These are phyloP conservation scores for Phoma herbarum DNA, from an alignment of 2,329 filamentous ascomycete species.

Conservation along the genomic window DNA sequence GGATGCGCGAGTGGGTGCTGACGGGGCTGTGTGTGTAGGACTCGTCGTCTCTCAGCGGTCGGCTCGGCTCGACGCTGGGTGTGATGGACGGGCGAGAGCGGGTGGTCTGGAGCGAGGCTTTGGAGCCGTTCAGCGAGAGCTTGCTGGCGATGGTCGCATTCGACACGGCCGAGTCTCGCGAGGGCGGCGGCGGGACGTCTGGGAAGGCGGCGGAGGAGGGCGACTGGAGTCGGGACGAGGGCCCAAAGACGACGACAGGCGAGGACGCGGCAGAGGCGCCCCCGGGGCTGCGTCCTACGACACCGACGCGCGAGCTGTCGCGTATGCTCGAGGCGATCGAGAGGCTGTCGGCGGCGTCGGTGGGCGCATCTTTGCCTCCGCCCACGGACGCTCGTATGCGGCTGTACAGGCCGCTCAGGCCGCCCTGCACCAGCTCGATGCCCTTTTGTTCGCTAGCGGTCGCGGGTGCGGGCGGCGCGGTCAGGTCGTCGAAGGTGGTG, in stretches of 20 bases:
- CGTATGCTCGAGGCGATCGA: not conserved
- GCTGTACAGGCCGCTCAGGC: conserved; percentile 87
- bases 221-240: conserved; percentile 51
- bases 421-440: conserved; percentile 81
- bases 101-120: conserved; percentile 38
- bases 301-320: conserved; percentile 20
- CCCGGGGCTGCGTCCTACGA: conserved; percentile 32
- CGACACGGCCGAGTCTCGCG: conserved; percentile 47
- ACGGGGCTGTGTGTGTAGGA: conserved; percentile 37
- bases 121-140: conserved; percentile 45
- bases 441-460: conserved; percentile 72
- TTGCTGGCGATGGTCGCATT: conserved; percentile 41
- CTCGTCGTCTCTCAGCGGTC: conserved; percentile 37
- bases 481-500: conserved; percentile 95
- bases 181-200: conserved; percentile 44
- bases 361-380: conserved; percentile 64
- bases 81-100: conserved; percentile 43
- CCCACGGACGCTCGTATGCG: conserved; percentile 85
- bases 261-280: conserved; percentile 45
- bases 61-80: conserved; percentile 31
- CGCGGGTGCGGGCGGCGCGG: conserved; percentile 69
- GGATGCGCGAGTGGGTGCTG: conserved; percentile 35
- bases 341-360: conserved; percentile 34
- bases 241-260: conserved; percentile 47
- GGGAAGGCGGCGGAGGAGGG: conserved; percentile 49